Base-by-base conservation (phyloP, 768 basidiomycete species). In the Suillus bovinus region DNA sequence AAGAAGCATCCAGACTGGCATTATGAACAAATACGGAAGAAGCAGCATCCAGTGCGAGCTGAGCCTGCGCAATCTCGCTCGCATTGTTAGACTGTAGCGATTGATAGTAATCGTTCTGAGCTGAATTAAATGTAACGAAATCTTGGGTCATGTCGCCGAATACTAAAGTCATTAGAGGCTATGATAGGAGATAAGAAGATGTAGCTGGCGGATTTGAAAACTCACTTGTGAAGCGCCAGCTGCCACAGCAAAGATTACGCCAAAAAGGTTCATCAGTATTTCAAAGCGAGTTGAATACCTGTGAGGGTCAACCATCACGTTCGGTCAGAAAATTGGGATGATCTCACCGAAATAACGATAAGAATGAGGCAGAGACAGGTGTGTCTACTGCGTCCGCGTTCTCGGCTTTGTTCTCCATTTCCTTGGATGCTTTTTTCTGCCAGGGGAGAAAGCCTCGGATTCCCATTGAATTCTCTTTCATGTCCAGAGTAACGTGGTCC, bases 161-260 rank as follows among this genome's bases (percentile, higher is more conserved):
- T 44, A 86, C 77, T 61, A 86, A 69, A 62, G 74, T 76, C 78
- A 80, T 78, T 38, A 76, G 62, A 3, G 76, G 77, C 72, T 76
- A 56, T 20, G 34, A 31, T 38, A 65, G 17, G 11, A 20, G 7
- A 56, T 33, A n/a, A 59, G 29, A 13, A 27, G 5, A 39, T 39
- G 17, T 56, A 11, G 17, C 10, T 56, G 36, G 53, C 22, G 58
- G 60, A 58, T 14, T 54, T 14, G 39, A 17, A 58, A 27, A 69
- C 80, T 41, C 63, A 91, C 90, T 80, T 93, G 91, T 24, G 93
- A 86, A 34, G 92, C 88, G 31, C 94, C 94, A 24, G 90, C 87
- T 0, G 81, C 87, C 24, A 81, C 82, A 0, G 95, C 91, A 10
- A 84, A 82, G 13, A 91, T 68, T 29, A 96, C 61, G 39, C 94